Evolutionary conservation across 176 grass and related monocot species (phyloP).

Genomic region (Puya raimondii): DNA sequence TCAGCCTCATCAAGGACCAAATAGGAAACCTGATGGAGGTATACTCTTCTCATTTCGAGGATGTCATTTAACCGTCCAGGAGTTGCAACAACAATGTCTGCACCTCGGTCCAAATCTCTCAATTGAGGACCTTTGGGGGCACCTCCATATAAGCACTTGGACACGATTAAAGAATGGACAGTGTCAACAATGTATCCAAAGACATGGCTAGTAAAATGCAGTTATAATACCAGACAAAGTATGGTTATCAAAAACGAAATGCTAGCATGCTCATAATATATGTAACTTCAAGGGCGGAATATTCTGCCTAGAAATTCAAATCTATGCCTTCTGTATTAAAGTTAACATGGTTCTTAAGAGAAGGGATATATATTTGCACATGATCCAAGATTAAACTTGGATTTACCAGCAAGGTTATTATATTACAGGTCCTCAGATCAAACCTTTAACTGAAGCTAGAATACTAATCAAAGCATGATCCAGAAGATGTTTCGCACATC

Average conservation of each 20-base stretch:
- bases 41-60: slow-evolving; percentile 69
- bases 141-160: slow-evolving; percentile 83
- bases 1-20: slow-evolving; percentile 89
- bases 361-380: too few species aligned
- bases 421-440: too few species aligned
- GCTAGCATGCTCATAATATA: background rate
- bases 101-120: slow-evolving; percentile 61
- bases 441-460: background rate
- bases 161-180: background rate
- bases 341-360: too few species aligned
- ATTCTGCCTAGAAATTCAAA: background rate
- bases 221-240: background rate
- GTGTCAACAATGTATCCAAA: background rate
- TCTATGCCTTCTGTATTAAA: too few species aligned
- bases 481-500: background rate
- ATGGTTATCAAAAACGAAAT: background rate
- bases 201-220: background rate
- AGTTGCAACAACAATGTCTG: slow-evolving; percentile 75
- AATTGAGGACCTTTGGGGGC: slow-evolving; percentile 84
- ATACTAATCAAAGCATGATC: background rate
- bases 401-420: too few species aligned
- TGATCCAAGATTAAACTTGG: too few species aligned
- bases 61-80: slow-evolving; percentile 91
- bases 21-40: slow-evolving; percentile 59
- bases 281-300: background rate